A percentile compares a stretch with the other conserved stretches of the same genome.
Conservation (phyloP, 2,329 filamentous ascomycete species). For the Botrytis aclada region DNA sequence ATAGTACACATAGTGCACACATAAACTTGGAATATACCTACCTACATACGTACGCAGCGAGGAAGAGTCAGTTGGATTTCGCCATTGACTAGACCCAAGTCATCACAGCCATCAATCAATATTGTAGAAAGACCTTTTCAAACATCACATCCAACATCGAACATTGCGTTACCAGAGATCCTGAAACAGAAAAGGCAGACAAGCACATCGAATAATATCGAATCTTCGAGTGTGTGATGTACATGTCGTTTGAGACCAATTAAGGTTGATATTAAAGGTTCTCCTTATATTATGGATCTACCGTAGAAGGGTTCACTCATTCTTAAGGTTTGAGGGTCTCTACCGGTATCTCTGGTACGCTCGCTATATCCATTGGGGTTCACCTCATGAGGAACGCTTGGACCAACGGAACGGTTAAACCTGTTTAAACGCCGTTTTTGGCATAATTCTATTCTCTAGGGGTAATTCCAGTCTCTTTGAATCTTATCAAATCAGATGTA, state of each 20-base stretch:
- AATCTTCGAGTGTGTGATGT: neutral
- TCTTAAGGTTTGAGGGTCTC: neutral
- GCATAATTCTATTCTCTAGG: neutral
- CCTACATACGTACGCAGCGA: neutral
- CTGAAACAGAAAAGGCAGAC: neutral
- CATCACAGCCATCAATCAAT: neutral
- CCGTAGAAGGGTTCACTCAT: neutral
- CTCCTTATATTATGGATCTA: neutral
- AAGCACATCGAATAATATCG: neutral
- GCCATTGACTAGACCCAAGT: neutral
- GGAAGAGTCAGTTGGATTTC: neutral
- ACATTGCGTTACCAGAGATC: neutral
- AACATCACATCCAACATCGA: neutral
- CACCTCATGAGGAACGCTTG: neutral
- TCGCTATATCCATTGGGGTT: neutral
- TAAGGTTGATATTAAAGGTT: neutral
- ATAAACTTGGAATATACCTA: neutral
- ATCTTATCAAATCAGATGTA: neutral
- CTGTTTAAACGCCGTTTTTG: neutral
- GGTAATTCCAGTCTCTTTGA: neutral
- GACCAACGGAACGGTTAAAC: neutral
- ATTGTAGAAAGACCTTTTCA: neutral
- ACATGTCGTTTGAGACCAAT: neutral
- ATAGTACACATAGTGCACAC: too few species aligned
- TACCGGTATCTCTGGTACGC: neutral